Conservation (phyloP, 257 asterid genomes). For the Fraxinus anomala region DNA sequence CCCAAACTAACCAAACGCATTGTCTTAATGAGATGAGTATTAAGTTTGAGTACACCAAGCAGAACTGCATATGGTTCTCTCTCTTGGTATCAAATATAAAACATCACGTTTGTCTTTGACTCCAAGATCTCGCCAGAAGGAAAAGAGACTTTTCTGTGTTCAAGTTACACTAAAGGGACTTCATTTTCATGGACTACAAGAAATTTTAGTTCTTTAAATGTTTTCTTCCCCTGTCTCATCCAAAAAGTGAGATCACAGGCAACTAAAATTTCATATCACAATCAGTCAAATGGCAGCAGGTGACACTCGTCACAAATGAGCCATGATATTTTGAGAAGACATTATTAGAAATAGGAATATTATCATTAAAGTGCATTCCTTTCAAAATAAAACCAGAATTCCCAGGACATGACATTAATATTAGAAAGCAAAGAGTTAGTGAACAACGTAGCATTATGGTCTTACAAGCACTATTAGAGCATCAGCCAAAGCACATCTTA, state of each 20-base stretch:
- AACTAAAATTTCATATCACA: not conserved
- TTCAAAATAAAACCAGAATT: not conserved
- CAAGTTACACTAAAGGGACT: not conserved
- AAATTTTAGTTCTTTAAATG: not conserved
- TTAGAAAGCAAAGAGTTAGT: not conserved
- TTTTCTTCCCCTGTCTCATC: not conserved
- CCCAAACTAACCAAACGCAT: not conserved
- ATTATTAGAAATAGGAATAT: not conserved
- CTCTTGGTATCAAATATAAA: not conserved
- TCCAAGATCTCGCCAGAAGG: not conserved
- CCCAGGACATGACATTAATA: not conserved
- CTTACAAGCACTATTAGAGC: not conserved
- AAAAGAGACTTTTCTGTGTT: not conserved
- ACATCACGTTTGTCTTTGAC: not conserved
- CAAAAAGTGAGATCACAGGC: not conserved
- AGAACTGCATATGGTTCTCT: not conserved
- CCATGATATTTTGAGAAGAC: not conserved
- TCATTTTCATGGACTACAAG: not conserved
- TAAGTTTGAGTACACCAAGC: not conserved
- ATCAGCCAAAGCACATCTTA: not conserved
- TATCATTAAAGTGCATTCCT: not conserved
- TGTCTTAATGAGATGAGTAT: not conserved
- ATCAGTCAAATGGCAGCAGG: not conserved
- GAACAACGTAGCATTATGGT: not conserved
- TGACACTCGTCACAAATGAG: not conserved